These are phyloP conservation scores for Silene uniflora DNA, from an alignment of 148 eudicot genomes.

Conservation along the genomic window DNA sequence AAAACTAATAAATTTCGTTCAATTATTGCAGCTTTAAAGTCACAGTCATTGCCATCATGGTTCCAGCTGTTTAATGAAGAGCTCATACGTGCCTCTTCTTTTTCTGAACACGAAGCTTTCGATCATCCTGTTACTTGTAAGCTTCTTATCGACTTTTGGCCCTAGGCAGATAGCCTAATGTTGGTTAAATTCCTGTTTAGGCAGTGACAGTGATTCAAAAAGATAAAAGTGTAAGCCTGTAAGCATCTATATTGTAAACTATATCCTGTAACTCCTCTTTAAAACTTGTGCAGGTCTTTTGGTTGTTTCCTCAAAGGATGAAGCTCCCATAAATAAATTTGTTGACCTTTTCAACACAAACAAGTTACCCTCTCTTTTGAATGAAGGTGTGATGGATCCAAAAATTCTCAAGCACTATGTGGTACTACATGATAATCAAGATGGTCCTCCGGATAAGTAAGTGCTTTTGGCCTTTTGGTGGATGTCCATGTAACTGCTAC, in stretches of 20 bases:
- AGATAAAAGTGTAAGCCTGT: neutral
- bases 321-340: conserved; percentile 68
- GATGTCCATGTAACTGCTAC: neutral
- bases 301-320: conserved; percentile 88
- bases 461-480: conserved; percentile 14
- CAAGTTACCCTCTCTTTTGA: conserved; percentile 80
- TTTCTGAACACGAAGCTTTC: conserved; percentile 96
- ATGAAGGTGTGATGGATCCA: conserved; percentile 93
- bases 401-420: conserved; percentile 80
- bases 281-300: conserved; percentile 66
- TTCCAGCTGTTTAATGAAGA: conserved; percentile 80
- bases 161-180: conserved; percentile 3
- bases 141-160: conserved; percentile 21
- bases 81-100: conserved; percentile 67
- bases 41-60: conserved; percentile 72
- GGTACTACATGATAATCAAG: conserved; percentile 82
- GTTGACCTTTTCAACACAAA: conserved; percentile 79
- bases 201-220: neutral
- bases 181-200: neutral
- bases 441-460: conserved; percentile 64
- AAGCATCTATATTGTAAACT: neutral
- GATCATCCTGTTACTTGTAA: conserved; percentile 98
- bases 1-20: conserved; percentile 15
- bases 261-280: conserved; percentile 9
- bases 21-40: conserved; percentile 49